Conservation (phyloP, 1,284 basidiomycete genomes). For the Chalciporus piperatoides region DNA sequence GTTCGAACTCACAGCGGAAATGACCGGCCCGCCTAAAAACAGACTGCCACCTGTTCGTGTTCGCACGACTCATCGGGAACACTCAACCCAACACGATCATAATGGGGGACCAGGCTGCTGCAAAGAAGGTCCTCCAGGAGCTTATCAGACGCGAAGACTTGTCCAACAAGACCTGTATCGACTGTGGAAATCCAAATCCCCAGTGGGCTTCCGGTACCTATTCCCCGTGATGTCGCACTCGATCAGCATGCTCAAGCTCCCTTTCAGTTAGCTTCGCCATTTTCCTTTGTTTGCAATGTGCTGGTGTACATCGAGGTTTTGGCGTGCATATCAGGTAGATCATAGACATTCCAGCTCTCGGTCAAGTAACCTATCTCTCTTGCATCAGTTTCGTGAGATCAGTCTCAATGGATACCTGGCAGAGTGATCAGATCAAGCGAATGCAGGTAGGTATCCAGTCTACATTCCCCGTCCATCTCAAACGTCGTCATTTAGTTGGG, state of each 20-base stretch:
- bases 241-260: not conserved
- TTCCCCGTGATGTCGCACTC: not conserved
- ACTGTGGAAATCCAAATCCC: constrained; percentile 83
- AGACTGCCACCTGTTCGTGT: not conserved
- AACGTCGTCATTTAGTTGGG: constrained; percentile 54
- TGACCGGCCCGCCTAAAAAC: constrained; percentile 1
- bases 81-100: not conserved
- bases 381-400: constrained; percentile 79
- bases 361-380: constrained; percentile 10
- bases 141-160: constrained; percentile 71
- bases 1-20: constrained; percentile 5
- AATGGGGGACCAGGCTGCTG: constrained; percentile 54
- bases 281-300: constrained; percentile 90
- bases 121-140: constrained; percentile 68
- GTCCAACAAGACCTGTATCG: constrained; percentile 73
- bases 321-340: constrained; percentile 80
- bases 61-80: constrained; percentile 5
- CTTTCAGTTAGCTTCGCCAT: constrained; percentile 63
- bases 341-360: not conserved
- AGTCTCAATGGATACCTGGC: constrained; percentile 96
- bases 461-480: constrained; percentile 11
- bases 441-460: constrained; percentile 66
- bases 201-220: constrained; percentile 83
- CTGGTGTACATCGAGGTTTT: constrained; percentile 84
- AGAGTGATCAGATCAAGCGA: constrained; percentile 81